Evolutionary conservation across 176 grass and related monocot species (phyloP).

Genomic region (Triticum monococcum): DNA sequence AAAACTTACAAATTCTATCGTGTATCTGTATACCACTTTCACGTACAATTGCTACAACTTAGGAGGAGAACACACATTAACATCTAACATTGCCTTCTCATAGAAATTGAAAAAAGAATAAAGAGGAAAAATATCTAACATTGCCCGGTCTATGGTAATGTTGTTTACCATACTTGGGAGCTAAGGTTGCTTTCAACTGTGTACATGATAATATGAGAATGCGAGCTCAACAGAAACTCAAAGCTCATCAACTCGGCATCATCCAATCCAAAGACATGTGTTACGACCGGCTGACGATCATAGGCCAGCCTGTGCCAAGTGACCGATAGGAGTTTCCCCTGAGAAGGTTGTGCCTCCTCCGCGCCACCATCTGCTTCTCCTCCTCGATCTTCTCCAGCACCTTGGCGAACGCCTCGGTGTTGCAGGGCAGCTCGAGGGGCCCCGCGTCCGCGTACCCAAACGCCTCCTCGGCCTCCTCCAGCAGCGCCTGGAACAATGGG

Average conservation of each 20-base stretch:
- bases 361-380: not conserved
- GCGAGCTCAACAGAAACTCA: slow-evolving; percentile 16
- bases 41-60: not conserved
- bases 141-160: not conserved
- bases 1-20: not conserved
- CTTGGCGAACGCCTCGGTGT: slow-evolving; percentile 34
- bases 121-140: not conserved
- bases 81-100: not conserved
- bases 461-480: slow-evolving; percentile 56
- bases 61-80: not conserved
- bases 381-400: slow-evolving; percentile 52
- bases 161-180: not conserved
- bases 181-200: not conserved
- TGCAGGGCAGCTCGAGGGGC: slow-evolving; percentile 59
- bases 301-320: not conserved
- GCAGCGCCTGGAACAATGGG: slow-evolving; percentile 45
- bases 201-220: not conserved
- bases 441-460: slow-evolving; percentile 47
- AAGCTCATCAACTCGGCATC: not conserved
- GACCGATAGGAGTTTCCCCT: slow-evolving; percentile 22
- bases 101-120: not conserved
- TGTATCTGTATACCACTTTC: not conserved
- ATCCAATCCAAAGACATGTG: not conserved
- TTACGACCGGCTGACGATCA: not conserved
- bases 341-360: slow-evolving; percentile 6